Conservation (phyloP, 83 land plant species). For the Picea engelmannii region DNA sequence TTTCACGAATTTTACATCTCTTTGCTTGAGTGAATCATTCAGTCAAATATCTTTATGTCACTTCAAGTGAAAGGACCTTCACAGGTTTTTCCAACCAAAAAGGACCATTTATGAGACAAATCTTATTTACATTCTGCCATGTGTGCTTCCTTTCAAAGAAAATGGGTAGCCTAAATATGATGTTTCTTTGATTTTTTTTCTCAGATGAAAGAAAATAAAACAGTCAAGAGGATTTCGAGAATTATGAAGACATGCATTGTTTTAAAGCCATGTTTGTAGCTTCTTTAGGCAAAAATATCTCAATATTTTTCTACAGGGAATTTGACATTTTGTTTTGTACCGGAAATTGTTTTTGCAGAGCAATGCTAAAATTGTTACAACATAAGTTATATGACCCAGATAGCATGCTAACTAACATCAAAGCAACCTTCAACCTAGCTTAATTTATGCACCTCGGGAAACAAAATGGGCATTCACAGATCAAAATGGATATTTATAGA, state of each 20-base stretch:
- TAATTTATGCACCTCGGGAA: too few relatives aligned
- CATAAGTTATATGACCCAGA: too few relatives aligned
- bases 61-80: too few relatives aligned
- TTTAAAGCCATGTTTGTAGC: not conserved
- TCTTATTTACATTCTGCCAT: not conserved
- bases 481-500: too few relatives aligned
- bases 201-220: not conserved
- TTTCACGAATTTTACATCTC: not conserved
- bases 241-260: not conserved
- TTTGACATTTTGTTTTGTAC: too few relatives aligned
- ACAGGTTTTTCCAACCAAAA: not conserved
- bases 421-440: too few relatives aligned
- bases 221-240: not conserved
- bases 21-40: not conserved
- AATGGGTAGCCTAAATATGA: not conserved
- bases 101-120: not conserved
- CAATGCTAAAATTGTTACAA: not conserved
- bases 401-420: too few relatives aligned
- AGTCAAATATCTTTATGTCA: not conserved
- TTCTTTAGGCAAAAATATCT: not conserved
- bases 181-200: not conserved
- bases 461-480: too few relatives aligned
- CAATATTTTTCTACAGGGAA: not conserved
- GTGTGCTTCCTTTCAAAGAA: constrained; percentile 2
- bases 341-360: not conserved